Percentiles rank a stretch among this genome's conserved stretches.
Evolutionary conservation across 257 asterid species (phyloP).

Genomic region (Paraleonurus japonicus): DNA sequence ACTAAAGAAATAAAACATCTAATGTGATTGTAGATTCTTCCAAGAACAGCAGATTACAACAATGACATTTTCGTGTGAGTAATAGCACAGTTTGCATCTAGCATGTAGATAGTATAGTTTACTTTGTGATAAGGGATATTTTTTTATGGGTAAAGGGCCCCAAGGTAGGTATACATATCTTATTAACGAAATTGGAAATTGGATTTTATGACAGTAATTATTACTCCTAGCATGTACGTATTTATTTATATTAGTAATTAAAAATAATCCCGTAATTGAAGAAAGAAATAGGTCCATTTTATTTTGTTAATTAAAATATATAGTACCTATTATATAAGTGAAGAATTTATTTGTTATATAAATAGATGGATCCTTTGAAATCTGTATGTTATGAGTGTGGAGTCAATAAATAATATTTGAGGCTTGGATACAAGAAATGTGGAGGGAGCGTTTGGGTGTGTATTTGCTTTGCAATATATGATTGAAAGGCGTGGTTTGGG

Average conservation of each 20-base stretch:
- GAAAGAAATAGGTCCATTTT: no score
- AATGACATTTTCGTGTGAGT: background rate
- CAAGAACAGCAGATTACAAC: background rate
- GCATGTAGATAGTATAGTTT: background rate
- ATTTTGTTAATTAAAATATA: no score
- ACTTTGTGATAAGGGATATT: background rate
- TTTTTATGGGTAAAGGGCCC: background rate
- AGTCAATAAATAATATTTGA: no score
- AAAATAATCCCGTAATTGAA: no score
- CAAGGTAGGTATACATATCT: background rate
- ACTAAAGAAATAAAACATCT: no score
- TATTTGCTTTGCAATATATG: background rate
- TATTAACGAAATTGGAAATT: background rate
- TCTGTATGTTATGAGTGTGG: no score
- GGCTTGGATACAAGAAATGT: constrained; percentile 17
- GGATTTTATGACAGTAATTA: background rate
- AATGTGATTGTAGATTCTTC: background rate
- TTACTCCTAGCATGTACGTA: no score
- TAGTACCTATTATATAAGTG: no score
- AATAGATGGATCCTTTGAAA: no score
- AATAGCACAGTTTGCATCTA: background rate
- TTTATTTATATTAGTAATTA: no score
- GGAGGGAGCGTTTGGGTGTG: background rate
- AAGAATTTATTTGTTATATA: no score
- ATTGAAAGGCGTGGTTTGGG: constrained; percentile 19